These are phyloP conservation scores for Trichocladium uniseriatum DNA, from an alignment of 495 filamentous ascomycete species.

Conservation along the genomic window DNA sequence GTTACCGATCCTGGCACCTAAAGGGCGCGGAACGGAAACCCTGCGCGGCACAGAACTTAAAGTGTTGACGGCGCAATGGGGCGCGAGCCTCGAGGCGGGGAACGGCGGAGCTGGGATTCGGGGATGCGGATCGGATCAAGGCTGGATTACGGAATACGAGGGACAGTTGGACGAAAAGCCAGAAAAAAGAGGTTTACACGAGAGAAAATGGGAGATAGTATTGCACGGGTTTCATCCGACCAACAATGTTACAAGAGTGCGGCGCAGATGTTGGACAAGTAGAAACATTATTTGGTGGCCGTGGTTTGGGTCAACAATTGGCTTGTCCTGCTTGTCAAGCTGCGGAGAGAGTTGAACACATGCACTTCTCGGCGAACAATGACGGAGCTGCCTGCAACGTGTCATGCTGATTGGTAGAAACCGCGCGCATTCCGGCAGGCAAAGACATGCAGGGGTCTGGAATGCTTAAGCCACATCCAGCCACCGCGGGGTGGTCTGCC, in stretches of 20 bases:
- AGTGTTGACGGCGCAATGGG: neutral
- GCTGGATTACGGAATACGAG: no score
- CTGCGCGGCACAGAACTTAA: neutral
- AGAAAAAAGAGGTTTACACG: neutral
- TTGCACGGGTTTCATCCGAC: neutral
- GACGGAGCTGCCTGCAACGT: conserved; percentile 7
- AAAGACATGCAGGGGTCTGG: neutral
- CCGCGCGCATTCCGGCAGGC: conserved; percentile 3
- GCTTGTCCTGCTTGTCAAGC: no score
- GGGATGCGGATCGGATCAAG: no score
- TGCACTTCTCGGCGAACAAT: conserved; percentile 7
- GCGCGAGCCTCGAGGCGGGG: neutral
- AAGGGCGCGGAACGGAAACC: neutral
- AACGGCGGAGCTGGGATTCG: neutral
- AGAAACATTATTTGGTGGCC: neutral
- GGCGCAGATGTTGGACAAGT: neutral
- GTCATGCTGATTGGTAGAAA: conserved; percentile 8
- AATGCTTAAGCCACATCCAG: neutral
- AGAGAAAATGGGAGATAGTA: neutral
- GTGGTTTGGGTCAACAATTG: conserved; percentile 2
- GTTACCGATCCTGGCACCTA: neutral
- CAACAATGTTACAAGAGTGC: conserved; percentile 2
- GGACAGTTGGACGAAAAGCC: neutral
- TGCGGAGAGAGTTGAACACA: conserved; percentile 1
- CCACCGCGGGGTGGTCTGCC: neutral